Percentiles rank a stretch among this genome's conserved stretches.
phyloP scores from a whole-genome alignment of 805 yeast genomes.

The Ogataea populi-albae region DNA sequence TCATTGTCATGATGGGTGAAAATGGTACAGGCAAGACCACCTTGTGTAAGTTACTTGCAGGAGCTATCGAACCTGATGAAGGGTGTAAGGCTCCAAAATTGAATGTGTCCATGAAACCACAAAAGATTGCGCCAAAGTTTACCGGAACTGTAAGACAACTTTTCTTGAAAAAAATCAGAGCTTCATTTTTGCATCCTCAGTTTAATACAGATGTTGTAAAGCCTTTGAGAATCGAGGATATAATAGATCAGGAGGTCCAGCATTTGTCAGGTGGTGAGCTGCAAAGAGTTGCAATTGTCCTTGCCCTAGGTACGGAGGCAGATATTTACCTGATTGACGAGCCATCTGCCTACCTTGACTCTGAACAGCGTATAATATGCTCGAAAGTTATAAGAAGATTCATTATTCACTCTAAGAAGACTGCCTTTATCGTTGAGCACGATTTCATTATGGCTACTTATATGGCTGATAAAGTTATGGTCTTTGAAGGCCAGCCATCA shows the following conservation, averaged over 20 bases:
- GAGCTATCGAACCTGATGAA: constrained; percentile 84
- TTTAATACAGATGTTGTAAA: constrained; percentile 97
- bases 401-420: constrained; percentile 92
- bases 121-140: constrained; percentile 98
- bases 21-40: constrained; percentile 99
- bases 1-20: constrained; percentile 99
- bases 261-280: constrained; percentile 98
- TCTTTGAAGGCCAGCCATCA: constrained; percentile 94
- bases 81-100: constrained; percentile 78
- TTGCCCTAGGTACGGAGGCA: constrained; percentile 91
- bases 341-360: constrained; percentile 98
- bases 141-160: constrained; percentile 98
- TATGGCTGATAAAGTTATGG: constrained; percentile 97
- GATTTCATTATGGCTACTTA: constrained; percentile 99
- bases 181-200: constrained; percentile 91
- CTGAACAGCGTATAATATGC: constrained; percentile 99
- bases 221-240: constrained; percentile 89
- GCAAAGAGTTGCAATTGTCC: constrained; percentile 97
- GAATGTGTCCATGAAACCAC: constrained; percentile 97
- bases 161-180: constrained; percentile 94
- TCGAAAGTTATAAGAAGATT: constrained; percentile 97
- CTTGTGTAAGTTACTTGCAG: constrained; percentile 92
- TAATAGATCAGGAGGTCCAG: constrained; percentile 97
- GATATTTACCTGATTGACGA: constrained; percentile 97
- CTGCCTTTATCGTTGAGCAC: constrained; percentile 99